Conservation (phyloP, 495 filamentous ascomycete species). For the Bathelium albidoporum region DNA sequence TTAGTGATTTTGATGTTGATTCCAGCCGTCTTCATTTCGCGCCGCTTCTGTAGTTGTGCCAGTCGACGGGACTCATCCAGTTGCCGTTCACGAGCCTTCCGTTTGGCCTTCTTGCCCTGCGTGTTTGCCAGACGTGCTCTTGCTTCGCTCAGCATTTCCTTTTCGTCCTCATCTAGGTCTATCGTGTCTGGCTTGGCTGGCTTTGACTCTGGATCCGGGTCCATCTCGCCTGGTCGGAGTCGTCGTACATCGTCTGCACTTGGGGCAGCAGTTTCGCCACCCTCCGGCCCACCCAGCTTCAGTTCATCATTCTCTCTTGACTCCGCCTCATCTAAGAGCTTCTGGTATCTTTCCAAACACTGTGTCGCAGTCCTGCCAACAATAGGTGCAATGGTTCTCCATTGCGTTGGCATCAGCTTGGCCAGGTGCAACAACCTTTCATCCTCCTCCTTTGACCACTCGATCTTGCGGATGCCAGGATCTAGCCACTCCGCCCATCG, state of each 20-base stretch:
- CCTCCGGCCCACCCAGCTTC: conserved; percentile 77
- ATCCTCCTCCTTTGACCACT: conserved; percentile 98
- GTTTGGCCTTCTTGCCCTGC: conserved; percentile 97
- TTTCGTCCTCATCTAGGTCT: conserved; percentile 96
- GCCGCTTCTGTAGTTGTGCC: conserved; percentile 84
- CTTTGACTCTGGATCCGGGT: conserved; percentile 93
- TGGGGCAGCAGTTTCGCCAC: conserved; percentile 77
- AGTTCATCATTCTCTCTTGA: conserved; percentile 74
- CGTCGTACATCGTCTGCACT: conserved; percentile 88
- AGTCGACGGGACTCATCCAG: conserved; percentile 86
- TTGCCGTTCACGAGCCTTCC: conserved; percentile 91
- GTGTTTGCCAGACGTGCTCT: conserved; percentile 93
- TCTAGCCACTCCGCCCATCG: conserved; percentile 98
- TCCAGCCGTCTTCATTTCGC: conserved; percentile 92
- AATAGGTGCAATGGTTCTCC: conserved; percentile 95
- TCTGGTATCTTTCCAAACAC: conserved; percentile 94
- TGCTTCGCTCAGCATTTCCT: conserved; percentile 97
- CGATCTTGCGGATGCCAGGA: conserved; percentile 92
- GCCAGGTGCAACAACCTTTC: conserved; percentile 93
- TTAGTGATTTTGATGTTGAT: conserved; percentile 97
- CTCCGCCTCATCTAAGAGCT: conserved; percentile 90
- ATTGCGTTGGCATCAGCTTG: conserved; percentile 98
- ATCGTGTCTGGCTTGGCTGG: conserved; percentile 96
- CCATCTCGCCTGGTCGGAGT: conserved; percentile 78
- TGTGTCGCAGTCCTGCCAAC: conserved; percentile 94